Base-by-base conservation (phyloP, 495 filamentous ascomycete species). In the Hypoxylon rickii region DNA sequence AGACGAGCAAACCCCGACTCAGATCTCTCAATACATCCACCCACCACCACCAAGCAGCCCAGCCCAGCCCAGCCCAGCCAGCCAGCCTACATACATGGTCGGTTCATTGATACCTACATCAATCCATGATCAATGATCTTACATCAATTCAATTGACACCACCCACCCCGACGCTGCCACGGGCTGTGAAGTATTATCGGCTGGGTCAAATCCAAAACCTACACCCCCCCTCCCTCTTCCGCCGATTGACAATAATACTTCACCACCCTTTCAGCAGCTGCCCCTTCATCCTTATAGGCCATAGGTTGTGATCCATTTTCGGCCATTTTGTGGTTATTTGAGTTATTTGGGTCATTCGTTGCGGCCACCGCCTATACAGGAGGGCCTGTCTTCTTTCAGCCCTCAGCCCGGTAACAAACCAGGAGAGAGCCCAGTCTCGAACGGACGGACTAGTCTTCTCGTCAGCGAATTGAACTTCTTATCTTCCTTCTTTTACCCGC, bases 401-500 rank as follows among this genome's bases (percentile, higher is more conserved):
- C 52, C 48, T 56, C 47, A 56, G 52, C 58, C 42, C 47, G 44
- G 24, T 29, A 29, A 29, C 51, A 48, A 43, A 36, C 55, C 47
- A 22, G 47, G 47, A 34, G 15, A 13, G 51, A 32, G n/a, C n/a
- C 47, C 29, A 51, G 41, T 24, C 39, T 11, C 33, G 46, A 51
- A 39, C 20, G 33, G 42, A 37, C 48, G 41, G 48, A 63, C 53
- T 63, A 63, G 48, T 44, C 50, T 45, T 51, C 60, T 55, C 48
- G 60, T 64, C 55, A 60, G 55, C 61, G 61, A 64, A 64, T 64
- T 60, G 61, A 42, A 59, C 55, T 55, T 64, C 45, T 50, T 60
- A 59, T 59, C 61, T 41, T 64, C 17, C 31, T 32, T 42, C 44
- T 24, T 63, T 58, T 63, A 64, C 55, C 61, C 61, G 61, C 61